Percentiles rank a stretch among this genome's conserved stretches.
Conservation (phyloP, 2,329 filamentous ascomycete species). For the Rutstroemia sydowiana region DNA sequence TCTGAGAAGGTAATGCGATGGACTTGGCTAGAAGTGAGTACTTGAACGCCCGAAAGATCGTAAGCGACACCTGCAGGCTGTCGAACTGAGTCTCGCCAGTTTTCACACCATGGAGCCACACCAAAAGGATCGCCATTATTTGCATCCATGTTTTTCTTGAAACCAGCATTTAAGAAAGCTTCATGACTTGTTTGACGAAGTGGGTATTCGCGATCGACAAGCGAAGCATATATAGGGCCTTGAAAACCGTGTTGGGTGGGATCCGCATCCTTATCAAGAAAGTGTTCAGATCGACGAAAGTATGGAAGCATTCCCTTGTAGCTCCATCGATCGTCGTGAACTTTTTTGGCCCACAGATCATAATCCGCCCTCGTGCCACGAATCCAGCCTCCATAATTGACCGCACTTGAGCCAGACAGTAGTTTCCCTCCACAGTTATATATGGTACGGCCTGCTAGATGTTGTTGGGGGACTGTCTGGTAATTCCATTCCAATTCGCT, state of each 20-base stretch:
- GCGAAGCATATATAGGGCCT: background rate
- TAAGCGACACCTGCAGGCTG: conserved; percentile 19
- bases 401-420: conserved; percentile 30
- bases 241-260: background rate
- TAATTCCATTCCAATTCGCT: background rate
- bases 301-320: conserved; percentile 34
- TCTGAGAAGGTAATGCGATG: conserved; percentile 40
- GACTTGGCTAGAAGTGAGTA: conserved; percentile 80
- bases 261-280: background rate
- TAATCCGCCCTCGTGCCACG: conserved; percentile 25
- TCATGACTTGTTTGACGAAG: background rate
- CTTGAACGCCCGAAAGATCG: conserved; percentile 20
- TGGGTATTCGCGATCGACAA: background rate
- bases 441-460: background rate
- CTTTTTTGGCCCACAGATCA: conserved; percentile 32
- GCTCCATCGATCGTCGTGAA: background rate
- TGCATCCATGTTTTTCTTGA: background rate
- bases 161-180: background rate
- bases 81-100: background rate
- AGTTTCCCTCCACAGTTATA: conserved; percentile 24
- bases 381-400: conserved; percentile 30
- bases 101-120: background rate
- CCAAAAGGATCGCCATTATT: conserved; percentile 1
- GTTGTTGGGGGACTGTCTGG: background rate
- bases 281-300: conserved; percentile 28